Percentiles rank a stretch among this genome's conserved stretches.
Conservation (phyloP, 192 early-diverging fungal species). For the Phycomyces blakesleeanus region DNA sequence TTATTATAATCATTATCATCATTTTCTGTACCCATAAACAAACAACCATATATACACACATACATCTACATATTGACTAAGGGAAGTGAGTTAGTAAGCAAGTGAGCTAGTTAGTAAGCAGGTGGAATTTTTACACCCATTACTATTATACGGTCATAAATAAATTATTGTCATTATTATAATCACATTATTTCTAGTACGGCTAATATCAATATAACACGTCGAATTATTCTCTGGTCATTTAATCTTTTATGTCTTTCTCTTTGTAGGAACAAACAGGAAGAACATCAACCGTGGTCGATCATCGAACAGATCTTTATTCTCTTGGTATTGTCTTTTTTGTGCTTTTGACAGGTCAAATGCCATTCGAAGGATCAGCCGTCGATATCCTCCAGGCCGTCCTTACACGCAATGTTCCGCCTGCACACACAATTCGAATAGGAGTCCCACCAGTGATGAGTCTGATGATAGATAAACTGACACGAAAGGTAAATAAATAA, state of each 20-base stretch:
- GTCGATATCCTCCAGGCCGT: slow-evolving; percentile 16
- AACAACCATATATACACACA: no score
- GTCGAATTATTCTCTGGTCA: not conserved
- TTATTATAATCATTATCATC: not conserved
- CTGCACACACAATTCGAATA: slow-evolving; percentile 13
- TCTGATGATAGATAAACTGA: slow-evolving; percentile 23
- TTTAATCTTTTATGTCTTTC: slow-evolving; percentile 2
- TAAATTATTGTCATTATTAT: no score
- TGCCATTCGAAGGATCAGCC: slow-evolving; percentile 19
- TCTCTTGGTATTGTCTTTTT: slow-evolving; percentile 27
- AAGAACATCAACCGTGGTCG: slow-evolving; percentile 18
- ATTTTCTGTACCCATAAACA: no score
- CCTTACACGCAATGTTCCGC: slow-evolving; percentile 16
- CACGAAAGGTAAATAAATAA: slow-evolving; percentile 25
- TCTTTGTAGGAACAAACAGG: slow-evolving; percentile 31
- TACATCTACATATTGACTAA: no score
- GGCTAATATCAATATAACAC: no score
- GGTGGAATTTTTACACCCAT: no score
- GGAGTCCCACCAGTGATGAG: slow-evolving; percentile 23
- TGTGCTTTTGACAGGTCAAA: slow-evolving; percentile 8
- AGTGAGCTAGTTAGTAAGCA: no score
- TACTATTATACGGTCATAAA: no score
- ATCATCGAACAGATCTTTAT: slow-evolving; percentile 28
- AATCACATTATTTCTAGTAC: no score
- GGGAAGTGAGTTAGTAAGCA: no score